A percentile compares a stretch with the other conserved stretches of the same genome.
phyloP scores from a whole-genome alignment of 2,329 filamentous ascomycete species.

The Claviceps quebecensis region DNA sequence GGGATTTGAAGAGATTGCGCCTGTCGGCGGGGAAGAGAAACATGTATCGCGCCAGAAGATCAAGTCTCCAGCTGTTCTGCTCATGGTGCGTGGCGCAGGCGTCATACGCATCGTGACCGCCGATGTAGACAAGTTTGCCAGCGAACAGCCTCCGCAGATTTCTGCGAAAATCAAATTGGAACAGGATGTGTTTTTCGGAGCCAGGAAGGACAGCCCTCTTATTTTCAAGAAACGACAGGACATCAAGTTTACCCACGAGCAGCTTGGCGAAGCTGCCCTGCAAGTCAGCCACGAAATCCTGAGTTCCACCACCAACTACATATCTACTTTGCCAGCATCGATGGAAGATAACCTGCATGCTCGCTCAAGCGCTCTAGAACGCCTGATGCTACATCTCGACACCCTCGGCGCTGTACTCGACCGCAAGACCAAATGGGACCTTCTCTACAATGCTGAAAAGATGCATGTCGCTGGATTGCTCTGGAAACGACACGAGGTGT shows the following conservation, averaged over 20 bases:
- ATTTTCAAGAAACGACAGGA: slow-evolving; percentile 59
- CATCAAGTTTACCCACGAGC: slow-evolving; percentile 50
- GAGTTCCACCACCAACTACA: slow-evolving; percentile 58
- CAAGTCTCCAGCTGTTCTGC: slow-evolving; percentile 47
- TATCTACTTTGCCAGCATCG: slow-evolving; percentile 59
- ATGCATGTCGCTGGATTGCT: slow-evolving; percentile 65
- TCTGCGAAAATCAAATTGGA: slow-evolving; percentile 83
- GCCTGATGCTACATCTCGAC: slow-evolving; percentile 58
- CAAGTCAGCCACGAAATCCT: slow-evolving; percentile 71
- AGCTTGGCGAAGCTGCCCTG: slow-evolving; percentile 64
- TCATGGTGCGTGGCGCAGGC: slow-evolving; percentile 50
- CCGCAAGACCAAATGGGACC: slow-evolving; percentile 56
- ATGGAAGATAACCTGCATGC: slow-evolving; percentile 68
- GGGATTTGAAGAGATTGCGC: slow-evolving; percentile 44
- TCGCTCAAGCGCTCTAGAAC: slow-evolving; percentile 58
- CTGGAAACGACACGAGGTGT: slow-evolving; percentile 68
- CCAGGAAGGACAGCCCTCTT: slow-evolving; percentile 71
- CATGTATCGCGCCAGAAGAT: slow-evolving; percentile 38
- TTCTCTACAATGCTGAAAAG: slow-evolving; percentile 86
- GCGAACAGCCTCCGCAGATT: slow-evolving; percentile 44
- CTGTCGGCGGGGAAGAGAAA: slow-evolving; percentile 27
- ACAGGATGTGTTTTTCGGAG: slow-evolving; percentile 87
- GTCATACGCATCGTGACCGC: slow-evolving; percentile 44
- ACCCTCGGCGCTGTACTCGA: slow-evolving; percentile 52
- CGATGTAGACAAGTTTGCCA: slow-evolving; percentile 45